Evolutionary conservation across 1,284 basidiomycete species (phyloP).

Genomic region (Ustilago nuda): DNA sequence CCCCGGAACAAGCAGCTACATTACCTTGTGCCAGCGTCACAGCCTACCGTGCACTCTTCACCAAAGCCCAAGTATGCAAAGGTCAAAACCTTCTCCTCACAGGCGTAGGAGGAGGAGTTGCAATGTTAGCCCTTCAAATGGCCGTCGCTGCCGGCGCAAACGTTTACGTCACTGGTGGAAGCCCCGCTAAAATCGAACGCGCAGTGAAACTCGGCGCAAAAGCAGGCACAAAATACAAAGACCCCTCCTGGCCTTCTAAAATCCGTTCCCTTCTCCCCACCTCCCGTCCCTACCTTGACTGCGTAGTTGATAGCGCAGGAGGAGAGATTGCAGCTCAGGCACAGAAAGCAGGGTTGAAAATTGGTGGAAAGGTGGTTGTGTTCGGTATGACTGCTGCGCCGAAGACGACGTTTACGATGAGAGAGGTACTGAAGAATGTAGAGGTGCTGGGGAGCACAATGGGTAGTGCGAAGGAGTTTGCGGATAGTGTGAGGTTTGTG

Average conservation of each 20-base stretch:
- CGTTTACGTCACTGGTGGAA: conserved; percentile 85
- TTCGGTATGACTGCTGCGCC: conserved; percentile 76
- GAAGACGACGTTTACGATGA: conserved; percentile 79
- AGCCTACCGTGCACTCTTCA: conserved; percentile 83
- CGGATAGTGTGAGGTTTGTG: conserved; percentile 79
- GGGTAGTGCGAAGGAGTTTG: conserved; percentile 83
- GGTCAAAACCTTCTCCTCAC: conserved; percentile 81
- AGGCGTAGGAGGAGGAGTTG: conserved; percentile 77
- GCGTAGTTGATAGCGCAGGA: conserved; percentile 84
- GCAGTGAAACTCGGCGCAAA: conserved; percentile 80
- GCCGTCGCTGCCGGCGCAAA: conserved; percentile 81
- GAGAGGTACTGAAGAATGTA: conserved; percentile 81
- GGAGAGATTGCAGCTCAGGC: conserved; percentile 79
- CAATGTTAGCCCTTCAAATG: conserved; percentile 80
- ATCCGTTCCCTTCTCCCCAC: conserved; percentile 74
- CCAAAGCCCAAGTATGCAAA: conserved; percentile 76
- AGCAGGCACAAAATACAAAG: conserved; percentile 81
- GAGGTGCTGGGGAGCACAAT: conserved; percentile 81
- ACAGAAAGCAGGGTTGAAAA: conserved; percentile 74
- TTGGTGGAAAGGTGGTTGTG: conserved; percentile 78
- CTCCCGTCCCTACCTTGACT: conserved; percentile 73
- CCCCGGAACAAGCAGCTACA: conserved; percentile 78
- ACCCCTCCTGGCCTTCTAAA: conserved; percentile 77
- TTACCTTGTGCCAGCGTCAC: conserved; percentile 83
- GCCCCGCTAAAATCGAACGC: conserved; percentile 77